phyloP scores from a whole-genome alignment of 108 stramenopile genomes.

The Nannochloropsis gaditana region DNA sequence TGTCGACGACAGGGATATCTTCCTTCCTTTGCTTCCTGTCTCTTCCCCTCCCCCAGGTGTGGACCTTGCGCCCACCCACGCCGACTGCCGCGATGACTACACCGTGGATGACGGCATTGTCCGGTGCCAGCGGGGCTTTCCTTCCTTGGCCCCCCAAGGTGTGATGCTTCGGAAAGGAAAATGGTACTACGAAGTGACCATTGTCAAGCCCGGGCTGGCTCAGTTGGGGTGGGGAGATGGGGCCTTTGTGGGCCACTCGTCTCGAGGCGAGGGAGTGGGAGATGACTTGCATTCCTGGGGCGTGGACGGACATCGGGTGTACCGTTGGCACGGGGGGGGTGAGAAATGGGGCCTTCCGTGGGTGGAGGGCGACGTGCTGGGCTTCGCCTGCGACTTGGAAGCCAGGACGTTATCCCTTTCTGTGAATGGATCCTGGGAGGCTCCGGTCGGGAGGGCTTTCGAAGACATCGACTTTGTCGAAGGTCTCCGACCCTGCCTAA shows the following conservation, averaged over 20 bases:
- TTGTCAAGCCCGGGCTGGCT: not conserved
- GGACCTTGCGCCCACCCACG: not conserved
- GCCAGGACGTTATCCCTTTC: not conserved
- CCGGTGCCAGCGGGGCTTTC: not conserved
- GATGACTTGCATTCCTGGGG: slow-evolving; percentile 15
- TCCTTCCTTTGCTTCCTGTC: not conserved
- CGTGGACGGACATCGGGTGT: not conserved
- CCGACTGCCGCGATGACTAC: not conserved
- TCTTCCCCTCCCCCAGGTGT: not conserved
- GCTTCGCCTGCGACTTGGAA: not conserved
- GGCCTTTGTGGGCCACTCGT: not conserved
- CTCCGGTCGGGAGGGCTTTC: not conserved
- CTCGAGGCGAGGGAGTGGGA: not conserved
- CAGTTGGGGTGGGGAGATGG: slow-evolving; percentile 14
- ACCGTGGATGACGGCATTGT: not conserved
- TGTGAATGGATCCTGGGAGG: slow-evolving; percentile 8
- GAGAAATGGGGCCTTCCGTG: not conserved
- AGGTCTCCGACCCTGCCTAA: not conserved
- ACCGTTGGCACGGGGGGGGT: not conserved
- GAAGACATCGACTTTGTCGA: not conserved
- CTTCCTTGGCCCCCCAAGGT: not conserved
- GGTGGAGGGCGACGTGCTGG: not conserved
- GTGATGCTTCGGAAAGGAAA: not conserved
- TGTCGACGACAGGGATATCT: not conserved
- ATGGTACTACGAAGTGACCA: slow-evolving; percentile 20